Evolutionary conservation across 2,329 filamentous ascomycete species (phyloP), one percentile per base, ranked within the genome.

Genomic region (Alternaria arbusti): DNA sequence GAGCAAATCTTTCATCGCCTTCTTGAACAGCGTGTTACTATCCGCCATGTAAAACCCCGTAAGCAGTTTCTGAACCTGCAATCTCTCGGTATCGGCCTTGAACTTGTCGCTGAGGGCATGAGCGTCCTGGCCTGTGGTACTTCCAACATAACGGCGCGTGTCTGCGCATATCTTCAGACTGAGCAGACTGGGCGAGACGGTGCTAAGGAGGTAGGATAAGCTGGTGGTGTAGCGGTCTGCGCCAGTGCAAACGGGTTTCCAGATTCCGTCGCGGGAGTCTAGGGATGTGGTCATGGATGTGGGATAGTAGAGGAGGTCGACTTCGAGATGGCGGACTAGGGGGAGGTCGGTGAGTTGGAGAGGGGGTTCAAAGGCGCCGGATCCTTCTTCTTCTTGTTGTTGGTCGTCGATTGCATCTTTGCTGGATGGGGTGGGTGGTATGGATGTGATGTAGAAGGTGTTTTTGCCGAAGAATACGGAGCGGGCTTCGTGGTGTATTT

Each of bases 381-480:
- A 62, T 23, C 59, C 59, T 28, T 62, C 59, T 47, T 52, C 55
- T 22, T 60, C 56, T 22, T 50, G 20, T 32, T 57, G 49, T n/a
- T 55, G 28, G 22, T 43, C 50, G 22, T 47, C 45, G 22, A 25
- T 32, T 30, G 7, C 23, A 25, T 23, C 26, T n/a, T 23, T 46
- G 5, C 23, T 54, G 12, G 46, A 46, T 6, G 55, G 15, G 4
- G 44, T 54, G 9, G 66, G 59, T 2, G 66, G 64, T 9, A 67
- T 26, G 5, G 69, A 71, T 23, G 68, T 72, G 49, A 78, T 60
- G 44, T 66, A 64, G 66, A 84, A 81, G 10, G 70, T 74, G 65
- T 83, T 83, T 60, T 79, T 79, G 59, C 74, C 74, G 64, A 81
- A 82, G 60, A 84, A 80, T 23, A 81, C 72, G 25, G 71, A 71